Conservation (phyloP, 208 protist genomes). For the Acanthamoeba royreba region DNA sequence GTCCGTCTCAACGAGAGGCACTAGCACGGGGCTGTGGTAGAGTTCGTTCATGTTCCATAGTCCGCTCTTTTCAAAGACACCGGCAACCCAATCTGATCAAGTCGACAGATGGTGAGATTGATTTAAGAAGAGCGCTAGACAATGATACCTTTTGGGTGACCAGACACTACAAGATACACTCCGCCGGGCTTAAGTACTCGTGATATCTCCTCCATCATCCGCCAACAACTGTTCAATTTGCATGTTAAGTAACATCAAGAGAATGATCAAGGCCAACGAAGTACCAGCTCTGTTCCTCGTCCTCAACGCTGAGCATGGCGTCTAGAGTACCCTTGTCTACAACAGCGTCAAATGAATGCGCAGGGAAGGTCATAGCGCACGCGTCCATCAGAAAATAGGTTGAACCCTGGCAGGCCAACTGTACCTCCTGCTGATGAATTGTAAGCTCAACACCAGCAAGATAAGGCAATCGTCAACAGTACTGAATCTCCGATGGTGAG, state of each 20-base stretch:
- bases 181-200: not conserved
- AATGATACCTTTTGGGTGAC: not conserved
- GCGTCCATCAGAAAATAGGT: conserved; percentile 21
- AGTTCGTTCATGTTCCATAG: not conserved
- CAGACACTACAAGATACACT: not conserved
- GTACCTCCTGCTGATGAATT: not conserved
- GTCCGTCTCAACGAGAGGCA: not conserved
- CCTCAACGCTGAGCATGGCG: conserved; percentile 28
- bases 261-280: not conserved
- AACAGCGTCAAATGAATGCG: not conserved
- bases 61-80: not conserved
- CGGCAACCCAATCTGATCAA: not conserved
- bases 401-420: not conserved
- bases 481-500: no score
- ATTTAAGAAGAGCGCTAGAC: not conserved
- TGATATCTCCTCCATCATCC: conserved; percentile 3
- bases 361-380: not conserved
- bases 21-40: not conserved
- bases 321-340: conserved; percentile 39
- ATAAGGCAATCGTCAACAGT: not conserved
- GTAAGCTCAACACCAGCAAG: not conserved
- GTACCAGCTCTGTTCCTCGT: conserved; percentile 16
- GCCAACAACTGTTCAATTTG: not conserved
- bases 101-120: not conserved
- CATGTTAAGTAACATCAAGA: not conserved